Conservation (phyloP, 1,139 yeast species). For the Zygoascus hellenicus region DNA sequence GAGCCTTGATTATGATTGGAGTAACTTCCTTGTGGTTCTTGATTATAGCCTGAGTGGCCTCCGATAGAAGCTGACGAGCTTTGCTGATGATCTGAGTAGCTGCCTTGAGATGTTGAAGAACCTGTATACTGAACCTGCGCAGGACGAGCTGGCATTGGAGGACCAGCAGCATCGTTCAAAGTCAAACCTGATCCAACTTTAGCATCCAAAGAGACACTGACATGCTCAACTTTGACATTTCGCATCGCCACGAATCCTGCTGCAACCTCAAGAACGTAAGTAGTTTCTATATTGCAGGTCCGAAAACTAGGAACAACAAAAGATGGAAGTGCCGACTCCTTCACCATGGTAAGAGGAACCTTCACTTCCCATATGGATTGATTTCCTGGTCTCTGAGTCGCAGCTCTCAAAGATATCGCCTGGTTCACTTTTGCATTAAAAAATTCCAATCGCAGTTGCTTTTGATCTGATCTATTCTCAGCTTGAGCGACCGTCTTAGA, state of each 20-base stretch:
- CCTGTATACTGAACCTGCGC: not conserved
- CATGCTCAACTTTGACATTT: constrained; percentile 24
- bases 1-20: too few relatives aligned
- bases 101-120: too few relatives aligned
- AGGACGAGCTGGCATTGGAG: constrained; percentile 9
- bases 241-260: constrained; percentile 41
- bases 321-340: constrained; percentile 45
- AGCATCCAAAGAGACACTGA: constrained; percentile 19
- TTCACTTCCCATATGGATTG: constrained; percentile 20
- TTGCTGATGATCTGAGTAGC: too few relatives aligned
- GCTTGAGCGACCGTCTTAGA: constrained; percentile 28
- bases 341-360: constrained; percentile 19
- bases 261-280: constrained; percentile 41
- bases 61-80: too few relatives aligned
- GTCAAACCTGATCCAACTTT: constrained; percentile 23
- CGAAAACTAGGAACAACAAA: constrained; percentile 49
- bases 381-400: constrained; percentile 13
- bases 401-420: constrained; percentile 14
- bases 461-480: constrained; percentile 21
- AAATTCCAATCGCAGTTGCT: constrained; percentile 18
- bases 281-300: constrained; percentile 52
- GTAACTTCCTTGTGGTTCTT: too few relatives aligned
- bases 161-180: not conserved
- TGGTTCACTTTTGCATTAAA: constrained; percentile 16
- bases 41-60: too few relatives aligned